Evolutionary conservation across 75 land plant genomes (phyloP).

Genomic region (Chamaecyparis obtusa): DNA sequence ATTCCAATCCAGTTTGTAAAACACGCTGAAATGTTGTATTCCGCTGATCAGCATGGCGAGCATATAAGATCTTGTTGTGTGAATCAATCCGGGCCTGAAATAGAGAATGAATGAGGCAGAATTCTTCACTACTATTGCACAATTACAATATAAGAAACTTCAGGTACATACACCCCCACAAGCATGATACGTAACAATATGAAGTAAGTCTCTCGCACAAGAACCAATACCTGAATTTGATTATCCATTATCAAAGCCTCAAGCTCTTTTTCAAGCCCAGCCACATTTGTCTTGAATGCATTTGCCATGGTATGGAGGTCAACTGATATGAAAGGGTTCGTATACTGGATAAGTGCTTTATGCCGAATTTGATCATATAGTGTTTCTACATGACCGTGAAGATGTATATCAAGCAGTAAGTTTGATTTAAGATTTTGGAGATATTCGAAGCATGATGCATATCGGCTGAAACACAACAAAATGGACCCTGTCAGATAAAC

Average conservation of each 20-base stretch:
- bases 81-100: constrained; percentile 71
- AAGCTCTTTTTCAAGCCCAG: constrained; percentile 91
- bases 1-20: constrained; percentile 83
- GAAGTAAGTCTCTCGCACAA: not conserved
- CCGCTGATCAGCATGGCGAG: constrained; percentile 96
- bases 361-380: constrained; percentile 84
- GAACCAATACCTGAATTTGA: constrained; percentile 70
- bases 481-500: not conserved
- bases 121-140: not conserved
- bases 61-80: constrained; percentile 89
- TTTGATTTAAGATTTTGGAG: constrained; percentile 87
- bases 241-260: constrained; percentile 91
- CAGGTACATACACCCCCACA: constrained; percentile 7
- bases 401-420: constrained; percentile 86
- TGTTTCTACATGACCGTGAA: constrained; percentile 89
- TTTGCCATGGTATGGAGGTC: constrained; percentile 90
- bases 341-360: constrained; percentile 96
- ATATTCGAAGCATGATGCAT: constrained; percentile 92
- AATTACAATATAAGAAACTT: not conserved
- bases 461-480: constrained; percentile 62
- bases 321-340: constrained; percentile 92
- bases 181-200: not conserved
- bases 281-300: constrained; percentile 88
- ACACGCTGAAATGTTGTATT: constrained; percentile 87
- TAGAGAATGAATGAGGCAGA: not conserved